Base-by-base conservation (phyloP, 257 asterid genomes). In the Datura wrightii region DNA sequence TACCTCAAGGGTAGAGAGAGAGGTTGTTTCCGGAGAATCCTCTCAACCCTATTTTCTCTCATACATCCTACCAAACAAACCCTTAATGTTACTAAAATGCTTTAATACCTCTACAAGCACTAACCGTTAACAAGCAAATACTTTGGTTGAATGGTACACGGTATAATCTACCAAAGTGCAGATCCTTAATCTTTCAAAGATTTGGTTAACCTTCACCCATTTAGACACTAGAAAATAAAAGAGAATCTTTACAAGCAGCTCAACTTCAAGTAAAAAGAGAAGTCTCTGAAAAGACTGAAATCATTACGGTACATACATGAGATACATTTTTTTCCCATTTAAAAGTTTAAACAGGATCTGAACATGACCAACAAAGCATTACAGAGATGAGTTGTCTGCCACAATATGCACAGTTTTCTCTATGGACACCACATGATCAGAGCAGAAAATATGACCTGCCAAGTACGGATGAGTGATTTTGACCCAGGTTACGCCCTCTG, bases 401-500 rank as follows among this genome's bases (percentile, higher is more conserved):
- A 48, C 66, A 82, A 7, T 66, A 48, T 15, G 62, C 36, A 10
- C 13, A 36, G 18, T 60, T 52, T 48, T 18, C 44, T 62, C 59
- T 54, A 80, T 34, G 71, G 65, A 59, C n/a, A 13, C 46, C 44
- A 82, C 60, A 78, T 50, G 66, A 85, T 89, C 88, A 92, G 50
- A 89, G 83, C 44, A 81, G 89, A 83, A 85, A 90, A 84, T 91
- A 92, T 18, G 97, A 91, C 8, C 98, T 89, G 86, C 96, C 96
- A 87, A 96, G 96, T 87, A 96, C 89, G 60, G 98, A 94, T 8
- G 89, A 84, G 83, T 93, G 98, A 86, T 92, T 89, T 85, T 89
- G 92, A 36, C 98, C 98, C 84, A 97, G 92, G 88, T 91, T 92
- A 71, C 93, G 85, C 16, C 99, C 97, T 83, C 98, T 93, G 62